Percentiles rank a stretch among this genome's conserved stretches.
phyloP scores from a whole-genome alignment of 2,329 filamentous ascomycete species.

The Fusarium coffeatum region DNA sequence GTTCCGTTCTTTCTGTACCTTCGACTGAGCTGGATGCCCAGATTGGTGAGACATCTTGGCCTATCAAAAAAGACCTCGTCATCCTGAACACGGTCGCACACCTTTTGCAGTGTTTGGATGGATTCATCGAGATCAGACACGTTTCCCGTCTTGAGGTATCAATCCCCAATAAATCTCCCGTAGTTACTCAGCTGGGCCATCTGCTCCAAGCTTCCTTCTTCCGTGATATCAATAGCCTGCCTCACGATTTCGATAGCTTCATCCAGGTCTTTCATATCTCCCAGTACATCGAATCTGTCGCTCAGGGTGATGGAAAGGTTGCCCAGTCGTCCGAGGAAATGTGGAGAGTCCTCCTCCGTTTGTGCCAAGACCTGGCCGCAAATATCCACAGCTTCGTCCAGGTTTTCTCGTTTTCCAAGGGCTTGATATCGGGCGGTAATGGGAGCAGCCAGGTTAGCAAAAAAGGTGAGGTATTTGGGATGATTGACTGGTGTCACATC shows the following conservation, averaged over 20 bases:
- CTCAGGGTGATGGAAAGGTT: not conserved
- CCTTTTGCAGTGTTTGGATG: accelerated
- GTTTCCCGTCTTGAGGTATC: accelerated
- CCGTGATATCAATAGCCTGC: too few species aligned
- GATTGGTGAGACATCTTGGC: too few species aligned
- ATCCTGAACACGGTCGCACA: too few species aligned
- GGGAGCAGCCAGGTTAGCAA: not conserved
- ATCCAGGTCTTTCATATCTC: accelerated
- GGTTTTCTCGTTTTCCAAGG: not conserved
- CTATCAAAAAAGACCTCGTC: too few species aligned
- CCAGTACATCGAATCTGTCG: not conserved
- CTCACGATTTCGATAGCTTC: not conserved
- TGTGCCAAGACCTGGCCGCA: not conserved
- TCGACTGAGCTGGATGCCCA: too few species aligned
- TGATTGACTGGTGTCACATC: not conserved
- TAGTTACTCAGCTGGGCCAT: too few species aligned
- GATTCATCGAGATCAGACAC: too few species aligned
- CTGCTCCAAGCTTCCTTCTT: too few species aligned
- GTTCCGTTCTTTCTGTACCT: too few species aligned
- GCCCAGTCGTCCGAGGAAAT: not conserved
- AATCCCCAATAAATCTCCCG: too few species aligned
- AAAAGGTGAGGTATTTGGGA: not conserved
- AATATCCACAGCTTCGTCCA: not conserved
- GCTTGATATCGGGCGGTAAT: not conserved
- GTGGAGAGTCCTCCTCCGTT: not conserved